phyloP scores from a whole-genome alignment of 2,329 filamentous ascomycete species.

The Laburnicola sp. region DNA sequence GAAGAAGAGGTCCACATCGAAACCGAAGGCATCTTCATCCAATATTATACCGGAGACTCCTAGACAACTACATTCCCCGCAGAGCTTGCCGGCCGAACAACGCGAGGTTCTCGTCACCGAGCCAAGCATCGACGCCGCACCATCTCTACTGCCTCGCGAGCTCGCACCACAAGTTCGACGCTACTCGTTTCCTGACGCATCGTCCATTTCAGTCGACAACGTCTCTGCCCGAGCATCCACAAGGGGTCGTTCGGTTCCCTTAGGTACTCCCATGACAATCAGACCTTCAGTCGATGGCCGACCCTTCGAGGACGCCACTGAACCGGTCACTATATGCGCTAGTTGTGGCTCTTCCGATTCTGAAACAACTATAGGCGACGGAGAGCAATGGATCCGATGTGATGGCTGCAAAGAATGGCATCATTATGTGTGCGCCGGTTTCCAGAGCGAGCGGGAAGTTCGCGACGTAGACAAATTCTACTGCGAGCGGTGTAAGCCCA shows the following conservation, averaged over 20 bases:
- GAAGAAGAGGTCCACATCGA: slow-evolving; percentile 46
- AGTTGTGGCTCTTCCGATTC: slow-evolving; percentile 60
- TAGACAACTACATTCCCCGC: slow-evolving; percentile 41
- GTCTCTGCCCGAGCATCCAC: slow-evolving; percentile 5
- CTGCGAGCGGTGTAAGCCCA: slow-evolving; percentile 61
- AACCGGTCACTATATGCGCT: slow-evolving; percentile 55
- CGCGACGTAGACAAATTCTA: slow-evolving; percentile 70
- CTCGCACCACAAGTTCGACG: slow-evolving; percentile 26
- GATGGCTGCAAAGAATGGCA: slow-evolving; percentile 71
- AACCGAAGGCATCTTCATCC: slow-evolving; percentile 32
- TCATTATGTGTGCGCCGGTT: slow-evolving; percentile 68
- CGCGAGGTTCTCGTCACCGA: slow-evolving; percentile 12
- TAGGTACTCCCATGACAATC: slow-evolving; percentile 21
- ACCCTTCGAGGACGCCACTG: slow-evolving; percentile 13
- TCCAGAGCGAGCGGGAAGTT: slow-evolving; percentile 65
- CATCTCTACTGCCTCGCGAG: slow-evolving; percentile 15
- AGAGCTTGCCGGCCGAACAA: slow-evolving; percentile 36
- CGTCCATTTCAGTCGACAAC: slow-evolving; percentile 3
- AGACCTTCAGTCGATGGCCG: slow-evolving; percentile 15
- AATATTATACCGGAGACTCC: slow-evolving; percentile 18
- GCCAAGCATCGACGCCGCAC: slow-evolving; percentile 7
- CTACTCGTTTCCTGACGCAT: slow-evolving; percentile 35
- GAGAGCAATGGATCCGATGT: slow-evolving; percentile 68
- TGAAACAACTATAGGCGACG: slow-evolving; percentile 55
- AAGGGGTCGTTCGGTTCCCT: slow-evolving; percentile 41